Percentiles rank a stretch among this genome's conserved stretches.
These are phyloP conservation scores for Plasmodium yoelii DNA, from an alignment of 169 alveolate genomes.

Conservation along the genomic window DNA sequence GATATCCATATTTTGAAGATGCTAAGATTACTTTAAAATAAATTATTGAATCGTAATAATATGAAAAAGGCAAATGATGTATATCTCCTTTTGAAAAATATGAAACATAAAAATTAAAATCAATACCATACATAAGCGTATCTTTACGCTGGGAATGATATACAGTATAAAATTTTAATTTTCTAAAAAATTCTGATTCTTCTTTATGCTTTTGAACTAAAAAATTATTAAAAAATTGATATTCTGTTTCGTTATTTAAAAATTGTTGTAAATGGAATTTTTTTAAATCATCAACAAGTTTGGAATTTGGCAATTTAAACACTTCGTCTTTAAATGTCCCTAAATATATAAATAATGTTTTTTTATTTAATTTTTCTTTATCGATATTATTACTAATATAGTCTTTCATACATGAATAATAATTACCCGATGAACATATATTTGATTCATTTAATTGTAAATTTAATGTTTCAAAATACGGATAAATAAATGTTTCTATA, in stretches of 20 bases:
- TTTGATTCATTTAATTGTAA: constrained; percentile 31
- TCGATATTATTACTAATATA: constrained; percentile 9
- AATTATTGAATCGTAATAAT: constrained; percentile 67
- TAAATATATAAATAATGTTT: constrained; percentile 39
- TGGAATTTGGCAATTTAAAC: constrained; percentile 50
- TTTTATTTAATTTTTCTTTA: constrained; percentile 8
- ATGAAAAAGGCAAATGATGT: constrained; percentile 57
- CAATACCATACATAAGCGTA: constrained; percentile 40
- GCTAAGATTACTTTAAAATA: constrained; percentile 65
- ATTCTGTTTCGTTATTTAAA: constrained; percentile 22
- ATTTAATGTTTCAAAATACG: constrained; percentile 62
- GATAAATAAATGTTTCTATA: constrained; percentile 71
- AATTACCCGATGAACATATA: constrained; percentile 20
- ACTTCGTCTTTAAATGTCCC: constrained; percentile 64
- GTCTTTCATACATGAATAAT: constrained; percentile 49
- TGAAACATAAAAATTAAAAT: constrained; percentile 66
- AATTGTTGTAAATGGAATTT: constrained; percentile 53
- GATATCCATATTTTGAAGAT: constrained; percentile 50
- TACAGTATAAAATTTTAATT: constrained; percentile 29
- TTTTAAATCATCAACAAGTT: constrained; percentile 52
- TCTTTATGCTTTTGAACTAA: constrained; percentile 53
- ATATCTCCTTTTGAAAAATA: constrained; percentile 45
- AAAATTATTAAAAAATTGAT: constrained; percentile 59
- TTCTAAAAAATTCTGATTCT: constrained; percentile 50
- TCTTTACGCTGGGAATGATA: constrained; percentile 53